Conservation (phyloP, 73 alveolate genomes). For the Loxodes magnus region DNA sequence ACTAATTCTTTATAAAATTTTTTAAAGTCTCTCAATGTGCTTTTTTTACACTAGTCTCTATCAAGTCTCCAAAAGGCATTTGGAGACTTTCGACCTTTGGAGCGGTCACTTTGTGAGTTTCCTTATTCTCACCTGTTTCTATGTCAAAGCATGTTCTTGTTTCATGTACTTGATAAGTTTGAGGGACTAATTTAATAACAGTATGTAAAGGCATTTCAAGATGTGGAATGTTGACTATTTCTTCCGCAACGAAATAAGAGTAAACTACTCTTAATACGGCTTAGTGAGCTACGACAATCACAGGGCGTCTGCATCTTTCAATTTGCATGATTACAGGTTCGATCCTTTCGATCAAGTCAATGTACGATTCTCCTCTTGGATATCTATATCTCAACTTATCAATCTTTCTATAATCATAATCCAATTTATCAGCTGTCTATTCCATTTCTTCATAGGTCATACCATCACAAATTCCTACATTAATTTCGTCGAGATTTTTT, state of each 20-base stretch:
- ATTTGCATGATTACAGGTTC: too few relatives aligned
- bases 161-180: slow-evolving; percentile 12
- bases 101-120: too few relatives aligned
- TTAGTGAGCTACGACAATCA: slow-evolving; percentile 30
- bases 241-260: slow-evolving; percentile 28
- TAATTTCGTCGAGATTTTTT: slow-evolving; percentile 53
- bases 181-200: slow-evolving; percentile 20
- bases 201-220: slow-evolving; percentile 32
- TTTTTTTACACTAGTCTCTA: too few relatives aligned
- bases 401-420: not conserved
- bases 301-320: slow-evolving; percentile 27
- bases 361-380: slow-evolving; percentile 66
- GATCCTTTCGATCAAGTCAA: slow-evolving; percentile 44
- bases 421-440: not conserved
- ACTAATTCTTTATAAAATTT: too few relatives aligned
- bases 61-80: too few relatives aligned
- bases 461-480: slow-evolving; percentile 61
- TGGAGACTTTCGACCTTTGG: too few relatives aligned
- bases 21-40: too few relatives aligned
- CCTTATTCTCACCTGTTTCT: slow-evolving; percentile 15
- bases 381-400: slow-evolving; percentile 46
- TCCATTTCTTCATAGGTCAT: slow-evolving; percentile 49
- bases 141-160: slow-evolving; percentile 14
- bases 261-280: slow-evolving; percentile 35
- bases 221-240: slow-evolving; percentile 25